A percentile compares a stretch with the other conserved stretches of the same genome.
Conservation (phyloP, 2,329 filamentous ascomycete species). For the Chaetomium globosum region DNA sequence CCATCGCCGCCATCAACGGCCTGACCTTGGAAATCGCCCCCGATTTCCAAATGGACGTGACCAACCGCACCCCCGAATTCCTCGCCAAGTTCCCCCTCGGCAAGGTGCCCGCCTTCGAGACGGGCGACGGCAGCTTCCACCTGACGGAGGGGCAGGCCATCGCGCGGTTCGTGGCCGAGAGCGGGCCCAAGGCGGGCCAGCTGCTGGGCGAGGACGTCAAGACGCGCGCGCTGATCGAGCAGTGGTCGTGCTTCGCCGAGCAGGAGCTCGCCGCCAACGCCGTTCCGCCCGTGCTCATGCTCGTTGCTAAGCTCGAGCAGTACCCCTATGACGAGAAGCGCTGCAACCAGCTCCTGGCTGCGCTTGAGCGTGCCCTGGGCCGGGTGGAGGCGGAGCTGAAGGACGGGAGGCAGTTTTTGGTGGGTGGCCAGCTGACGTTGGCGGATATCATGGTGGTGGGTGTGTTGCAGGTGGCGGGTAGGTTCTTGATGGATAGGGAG, state of each 20-base stretch:
- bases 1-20: constrained; percentile 46
- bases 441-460: constrained; percentile 45
- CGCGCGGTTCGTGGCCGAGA: constrained; percentile 50
- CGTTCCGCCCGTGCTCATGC: constrained; percentile 37
- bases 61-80: constrained; percentile 51
- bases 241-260: constrained; percentile 52
- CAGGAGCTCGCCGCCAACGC: constrained; percentile 40
- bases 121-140: constrained; percentile 48
- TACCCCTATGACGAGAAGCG: constrained; percentile 37
- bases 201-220: constrained; percentile 49
- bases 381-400: constrained; percentile 40
- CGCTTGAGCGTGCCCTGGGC: constrained; percentile 39
- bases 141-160: constrained; percentile 53
- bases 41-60: constrained; percentile 47
- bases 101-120: constrained; percentile 55
- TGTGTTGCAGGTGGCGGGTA: constrained; percentile 34
- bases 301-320: constrained; percentile 36
- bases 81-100: constrained; percentile 55
- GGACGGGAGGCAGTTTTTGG: constrained; percentile 44
- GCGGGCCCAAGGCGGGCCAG: constrained; percentile 49
- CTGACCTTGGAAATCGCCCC: constrained; percentile 42
- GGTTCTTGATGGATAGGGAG: constrained; percentile 42
- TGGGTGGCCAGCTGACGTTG: constrained; percentile 45
- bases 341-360: constrained; percentile 32
- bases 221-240: constrained; percentile 47